Evolutionary conservation across 2,329 filamentous ascomycete genomes (phyloP).

Genomic region (Akanthomyces dipterigenus): DNA sequence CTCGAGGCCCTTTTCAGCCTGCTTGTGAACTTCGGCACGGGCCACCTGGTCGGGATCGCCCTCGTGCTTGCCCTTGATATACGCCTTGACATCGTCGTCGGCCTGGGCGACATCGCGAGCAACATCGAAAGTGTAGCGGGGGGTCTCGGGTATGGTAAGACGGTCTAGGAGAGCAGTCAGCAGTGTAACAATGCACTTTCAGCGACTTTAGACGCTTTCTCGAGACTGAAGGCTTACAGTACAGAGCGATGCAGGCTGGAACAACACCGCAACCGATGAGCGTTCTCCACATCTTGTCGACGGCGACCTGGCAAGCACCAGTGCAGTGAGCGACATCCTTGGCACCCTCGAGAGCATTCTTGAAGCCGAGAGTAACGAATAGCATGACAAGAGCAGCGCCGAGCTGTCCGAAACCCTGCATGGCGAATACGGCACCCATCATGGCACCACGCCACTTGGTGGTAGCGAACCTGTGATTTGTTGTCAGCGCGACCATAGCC

Average conservation of each 20-base stretch:
- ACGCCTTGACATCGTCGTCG: conserved; percentile 66
- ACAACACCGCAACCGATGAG: conserved; percentile 77
- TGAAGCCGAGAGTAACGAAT: conserved; percentile 67
- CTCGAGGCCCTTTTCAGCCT: conserved; percentile 47
- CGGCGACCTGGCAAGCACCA: conserved; percentile 33
- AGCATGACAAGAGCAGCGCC: conserved; percentile 68
- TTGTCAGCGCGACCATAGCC: neutral
- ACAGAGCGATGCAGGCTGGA: conserved; percentile 73
- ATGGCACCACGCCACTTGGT: conserved; percentile 82
- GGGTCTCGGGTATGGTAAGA: conserved; percentile 80
- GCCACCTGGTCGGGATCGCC: conserved; percentile 60
- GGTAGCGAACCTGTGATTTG: conserved; percentile 50
- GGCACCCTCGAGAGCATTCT: conserved; percentile 50
- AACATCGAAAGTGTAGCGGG: conserved; percentile 81
- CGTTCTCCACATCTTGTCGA: conserved; percentile 83
- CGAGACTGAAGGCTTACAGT: conserved; percentile 40
- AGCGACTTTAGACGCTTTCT: neutral
- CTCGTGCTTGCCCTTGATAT: conserved; percentile 58
- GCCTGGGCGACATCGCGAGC: conserved; percentile 68
- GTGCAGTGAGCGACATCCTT: conserved; percentile 47
- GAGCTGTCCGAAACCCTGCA: conserved; percentile 81
- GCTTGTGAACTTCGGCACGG: conserved; percentile 51
- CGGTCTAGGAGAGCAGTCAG: conserved; percentile 33
- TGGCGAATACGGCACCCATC: conserved; percentile 81
- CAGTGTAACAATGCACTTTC: neutral